A percentile compares a stretch with the other conserved stretches of the same genome.
phyloP scores from a whole-genome alignment of 106 monocot species.

The Dioscorea alata region DNA sequence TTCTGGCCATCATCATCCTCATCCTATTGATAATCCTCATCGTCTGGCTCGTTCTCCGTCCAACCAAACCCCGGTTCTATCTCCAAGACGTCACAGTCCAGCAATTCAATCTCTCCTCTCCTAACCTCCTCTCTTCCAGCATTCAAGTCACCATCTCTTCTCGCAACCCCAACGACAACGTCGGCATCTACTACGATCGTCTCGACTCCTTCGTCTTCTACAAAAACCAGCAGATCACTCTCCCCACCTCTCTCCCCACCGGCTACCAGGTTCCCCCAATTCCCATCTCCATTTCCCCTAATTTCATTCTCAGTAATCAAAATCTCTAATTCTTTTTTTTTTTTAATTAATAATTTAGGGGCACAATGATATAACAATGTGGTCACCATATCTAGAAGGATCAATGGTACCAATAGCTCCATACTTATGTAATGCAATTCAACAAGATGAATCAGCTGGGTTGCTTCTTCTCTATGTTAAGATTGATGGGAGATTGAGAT shows the following conservation, averaged over 20 bases:
- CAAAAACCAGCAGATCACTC: slow-evolving; percentile 42
- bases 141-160: slow-evolving; percentile 32
- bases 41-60: slow-evolving; percentile 61
- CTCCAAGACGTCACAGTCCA: slow-evolving; percentile 40
- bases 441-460: slow-evolving; percentile 27
- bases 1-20: slow-evolving; percentile 28
- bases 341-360: not conserved
- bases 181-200: slow-evolving; percentile 59
- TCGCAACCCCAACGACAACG: slow-evolving; percentile 49
- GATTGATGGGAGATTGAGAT: slow-evolving; percentile 10
- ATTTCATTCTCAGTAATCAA: too few relatives aligned
- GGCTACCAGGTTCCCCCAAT: slow-evolving; percentile 18
- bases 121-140: slow-evolving; percentile 20
- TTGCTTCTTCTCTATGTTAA: not conserved
- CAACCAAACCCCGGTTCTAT: slow-evolving; percentile 54
- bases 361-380: slow-evolving; percentile 32
- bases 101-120: slow-evolving; percentile 17
- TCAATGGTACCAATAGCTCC: slow-evolving; percentile 36
- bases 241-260: slow-evolving; percentile 13
- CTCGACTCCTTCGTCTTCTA: slow-evolving; percentile 45
- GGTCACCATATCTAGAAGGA: slow-evolving; percentile 45
- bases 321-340: too few relatives aligned
- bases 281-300: too few relatives aligned
- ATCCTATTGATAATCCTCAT: slow-evolving; percentile 44
- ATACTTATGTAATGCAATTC: slow-evolving; percentile 13